These are phyloP conservation scores for Bretschneidera sinensis DNA, from an alignment of 345 rosid genomes.

Conservation along the genomic window DNA sequence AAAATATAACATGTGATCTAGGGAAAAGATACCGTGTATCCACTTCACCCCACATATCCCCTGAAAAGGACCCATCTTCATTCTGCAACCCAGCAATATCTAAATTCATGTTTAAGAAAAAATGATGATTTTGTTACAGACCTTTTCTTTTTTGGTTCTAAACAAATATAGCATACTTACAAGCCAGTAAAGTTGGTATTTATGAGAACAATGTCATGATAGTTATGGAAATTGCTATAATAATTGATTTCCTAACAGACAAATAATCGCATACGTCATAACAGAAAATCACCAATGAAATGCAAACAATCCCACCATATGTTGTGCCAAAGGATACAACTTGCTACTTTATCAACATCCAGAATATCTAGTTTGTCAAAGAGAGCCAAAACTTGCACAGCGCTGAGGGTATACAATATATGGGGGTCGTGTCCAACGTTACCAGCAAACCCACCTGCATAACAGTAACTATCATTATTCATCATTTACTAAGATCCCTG, in stretches of 20 bases:
- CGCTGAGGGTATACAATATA: conserved; percentile 71
- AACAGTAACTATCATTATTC: neutral
- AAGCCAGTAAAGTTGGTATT: neutral
- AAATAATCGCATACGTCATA: neutral
- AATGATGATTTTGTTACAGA: neutral
- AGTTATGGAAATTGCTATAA: too few relatives aligned
- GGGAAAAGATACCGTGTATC: conserved; percentile 59
- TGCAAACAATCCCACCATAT: neutral
- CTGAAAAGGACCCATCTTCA: conserved; percentile 92
- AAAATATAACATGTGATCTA: conserved; percentile 6
- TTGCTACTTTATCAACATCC: conserved; percentile 57
- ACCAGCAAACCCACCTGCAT: conserved; percentile 93
- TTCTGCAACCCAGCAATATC: conserved; percentile 80
- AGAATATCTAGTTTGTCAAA: conserved; percentile 66
- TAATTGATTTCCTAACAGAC: conserved; percentile 20
- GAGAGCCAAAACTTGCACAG: conserved; percentile 77
- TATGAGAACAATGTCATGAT: neutral
- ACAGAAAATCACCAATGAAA: neutral
- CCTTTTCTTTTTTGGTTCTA: neutral
- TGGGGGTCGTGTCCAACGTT: conserved; percentile 89
- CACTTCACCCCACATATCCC: conserved; percentile 96
- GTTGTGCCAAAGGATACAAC: conserved; percentile 63
- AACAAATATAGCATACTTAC: neutral
- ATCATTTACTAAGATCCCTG: neutral
- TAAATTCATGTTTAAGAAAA: conserved; percentile 45